Base-by-base conservation (phyloP, 2,329 filamentous ascomycete species). In the Hirsutella thompsonii region DNA sequence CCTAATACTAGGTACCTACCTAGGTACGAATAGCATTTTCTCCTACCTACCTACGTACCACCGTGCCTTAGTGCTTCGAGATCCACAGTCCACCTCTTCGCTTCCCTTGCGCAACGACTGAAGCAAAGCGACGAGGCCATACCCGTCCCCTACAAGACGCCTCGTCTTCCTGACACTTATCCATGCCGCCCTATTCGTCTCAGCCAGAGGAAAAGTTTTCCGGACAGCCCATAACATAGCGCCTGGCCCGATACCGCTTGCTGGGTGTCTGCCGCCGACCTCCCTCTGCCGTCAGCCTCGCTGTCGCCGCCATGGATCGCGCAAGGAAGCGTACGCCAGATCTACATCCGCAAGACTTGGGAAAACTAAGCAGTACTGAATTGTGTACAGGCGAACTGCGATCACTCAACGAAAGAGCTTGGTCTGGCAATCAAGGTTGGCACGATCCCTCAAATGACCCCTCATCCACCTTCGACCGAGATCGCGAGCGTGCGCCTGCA, bases 371-470 rank as follows among this genome's bases (percentile, higher is more conserved):
- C 33, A 9, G 5, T 19, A 8, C 19, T 20, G 19, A 36, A 16
- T 36, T 11, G 11, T 36, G 8, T 36, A 10, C 58, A 95, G 88
- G 87, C 69, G 85, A 94, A 70, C 74, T 96, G 66, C 85, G 88
- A 70, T 76, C 83, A 66, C 70, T 93, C 55, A 98, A 98, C 62
- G 74, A 79, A 57, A 77, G 78, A 64, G 85, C 83, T 47, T 98
- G 92, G 92, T 73, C 83, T 58, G 89, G 87, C 55, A 86, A 94
- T 55, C 80, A 75, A 70, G 85, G 90, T 94, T 58, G 47, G 59
- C 16, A 26, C 19, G 13, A 2, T 10, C 19, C 29, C 19, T 14
- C 8, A 8, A 23, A 13, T 11, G 4, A 33, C 23, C 18, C 29
- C 4, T 29, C 8, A 20, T 16, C 30, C 30, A 8, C 30, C 8